Evolutionary conservation across 352 stramenopile species (phyloP).

Genomic region (Phytopythium cucurbitacearum): DNA sequence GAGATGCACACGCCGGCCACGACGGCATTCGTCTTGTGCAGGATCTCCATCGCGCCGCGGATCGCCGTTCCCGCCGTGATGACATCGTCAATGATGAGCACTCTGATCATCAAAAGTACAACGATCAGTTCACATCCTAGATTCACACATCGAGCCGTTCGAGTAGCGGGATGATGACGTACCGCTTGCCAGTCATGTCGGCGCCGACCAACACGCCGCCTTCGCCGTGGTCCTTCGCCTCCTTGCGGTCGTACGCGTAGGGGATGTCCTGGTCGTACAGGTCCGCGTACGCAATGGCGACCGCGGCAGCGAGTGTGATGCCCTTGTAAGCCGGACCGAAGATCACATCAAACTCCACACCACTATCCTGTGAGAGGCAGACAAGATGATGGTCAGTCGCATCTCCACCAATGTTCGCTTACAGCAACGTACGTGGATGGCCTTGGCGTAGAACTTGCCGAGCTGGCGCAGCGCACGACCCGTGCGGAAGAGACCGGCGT

Average conservation of each 20-base stretch:
- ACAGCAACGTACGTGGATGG: slow-evolving; percentile 80
- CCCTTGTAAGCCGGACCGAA: slow-evolving; percentile 99
- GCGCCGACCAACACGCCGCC: slow-evolving; percentile 95
- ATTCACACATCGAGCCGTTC: not conserved
- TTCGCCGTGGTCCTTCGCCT: slow-evolving; percentile 99
- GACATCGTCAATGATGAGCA: slow-evolving; percentile 99
- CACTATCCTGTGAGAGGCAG: slow-evolving; percentile 52
- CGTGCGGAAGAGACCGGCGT: slow-evolving; percentile 96
- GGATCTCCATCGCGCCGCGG: slow-evolving; percentile 90
- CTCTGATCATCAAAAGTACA: slow-evolving; percentile 30
- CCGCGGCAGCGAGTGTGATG: slow-evolving; percentile 95
- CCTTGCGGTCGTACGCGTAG: slow-evolving; percentile 99
- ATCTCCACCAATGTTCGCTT: not conserved
- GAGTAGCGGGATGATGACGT: slow-evolving; percentile 7
- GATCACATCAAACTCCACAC: slow-evolving; percentile 96
- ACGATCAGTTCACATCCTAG: slow-evolving; percentile 1
- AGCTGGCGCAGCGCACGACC: slow-evolving; percentile 91
- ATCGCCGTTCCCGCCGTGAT: slow-evolving; percentile 99
- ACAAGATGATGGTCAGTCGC: slow-evolving; percentile 2
- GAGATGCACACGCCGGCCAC: slow-evolving; percentile 96
- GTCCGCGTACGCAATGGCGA: slow-evolving; percentile 91
- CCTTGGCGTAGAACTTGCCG: slow-evolving; percentile 92
- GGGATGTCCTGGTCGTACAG: slow-evolving; percentile 91
- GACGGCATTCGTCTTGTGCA: slow-evolving; percentile 89
- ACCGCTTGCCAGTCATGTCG: slow-evolving; percentile 93